phyloP scores from a whole-genome alignment of 768 basidiomycete species.

The Astraeus odoratus region DNA sequence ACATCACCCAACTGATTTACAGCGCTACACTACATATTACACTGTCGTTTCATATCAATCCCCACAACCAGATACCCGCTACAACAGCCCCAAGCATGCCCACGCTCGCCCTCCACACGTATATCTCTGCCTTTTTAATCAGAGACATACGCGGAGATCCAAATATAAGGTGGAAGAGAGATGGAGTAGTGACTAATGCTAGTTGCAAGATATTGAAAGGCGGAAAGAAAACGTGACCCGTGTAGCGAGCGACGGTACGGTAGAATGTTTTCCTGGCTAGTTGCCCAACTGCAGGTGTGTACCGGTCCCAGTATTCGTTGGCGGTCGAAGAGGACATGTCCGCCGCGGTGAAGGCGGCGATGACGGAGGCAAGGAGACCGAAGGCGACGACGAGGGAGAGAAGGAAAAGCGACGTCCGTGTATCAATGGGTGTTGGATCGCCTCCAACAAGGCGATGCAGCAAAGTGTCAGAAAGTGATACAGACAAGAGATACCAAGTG shows the following conservation, averaged over 20 bases:
- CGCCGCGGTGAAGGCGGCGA: constrained; percentile 27
- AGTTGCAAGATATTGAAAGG: constrained; percentile 42
- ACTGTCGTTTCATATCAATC: constrained; percentile 10
- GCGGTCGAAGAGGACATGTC: constrained; percentile 6
- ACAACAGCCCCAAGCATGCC: constrained; percentile 32
- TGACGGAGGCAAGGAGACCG: constrained; percentile 26
- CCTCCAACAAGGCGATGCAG: constrained; percentile 7
- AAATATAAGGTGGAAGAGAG: constrained; percentile 6
- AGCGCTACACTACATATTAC: no score
- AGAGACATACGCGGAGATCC: constrained; percentile 12
- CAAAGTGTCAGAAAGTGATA: constrained; percentile 39
- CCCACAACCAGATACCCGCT: constrained; percentile 22
- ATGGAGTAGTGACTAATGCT: neutral
- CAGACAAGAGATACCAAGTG: constrained; percentile 38
- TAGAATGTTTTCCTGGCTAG: constrained; percentile 38
- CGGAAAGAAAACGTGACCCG: constrained; percentile 39
- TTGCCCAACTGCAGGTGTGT: constrained; percentile 35
- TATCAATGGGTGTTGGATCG: constrained; percentile 40
- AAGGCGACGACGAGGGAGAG: constrained; percentile 31
- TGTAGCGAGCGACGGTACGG: constrained; percentile 30
- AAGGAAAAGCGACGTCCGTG: constrained; percentile 36
- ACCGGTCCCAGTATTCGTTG: constrained; percentile 40
- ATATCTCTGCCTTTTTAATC: constrained; percentile 19
- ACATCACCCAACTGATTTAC: no score
- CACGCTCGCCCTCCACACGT: constrained; percentile 37